Conservation (phyloP, 768 basidiomycete genomes). For the Russula emetica region DNA sequence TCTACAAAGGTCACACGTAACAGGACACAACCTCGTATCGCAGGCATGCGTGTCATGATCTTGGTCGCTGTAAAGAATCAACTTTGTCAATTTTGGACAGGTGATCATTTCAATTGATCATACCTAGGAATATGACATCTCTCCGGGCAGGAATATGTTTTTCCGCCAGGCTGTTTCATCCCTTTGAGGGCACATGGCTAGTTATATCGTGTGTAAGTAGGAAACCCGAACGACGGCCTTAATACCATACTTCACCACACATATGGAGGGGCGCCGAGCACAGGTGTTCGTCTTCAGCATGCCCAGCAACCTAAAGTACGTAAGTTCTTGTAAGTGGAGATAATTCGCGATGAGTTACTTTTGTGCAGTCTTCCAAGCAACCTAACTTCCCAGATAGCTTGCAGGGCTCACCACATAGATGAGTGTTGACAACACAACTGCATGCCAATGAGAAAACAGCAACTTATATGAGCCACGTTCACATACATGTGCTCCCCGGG, state of each 20-base stretch:
- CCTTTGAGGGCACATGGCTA: conserved; percentile 26
- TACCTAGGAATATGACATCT: conserved; percentile 16
- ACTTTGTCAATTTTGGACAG: neutral
- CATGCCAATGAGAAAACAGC: neutral
- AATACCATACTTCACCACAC: conserved; percentile 47
- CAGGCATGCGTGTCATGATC: conserved; percentile 48
- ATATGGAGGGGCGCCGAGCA: conserved; percentile 53
- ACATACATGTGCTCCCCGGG: conserved; percentile 51
- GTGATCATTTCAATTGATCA: neutral
- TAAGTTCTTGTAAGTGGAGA: neutral
- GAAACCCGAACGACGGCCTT: no score
- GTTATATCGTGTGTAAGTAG: neutral
- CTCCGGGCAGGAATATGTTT: conserved; percentile 20
- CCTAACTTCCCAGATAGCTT: conserved; percentile 44
- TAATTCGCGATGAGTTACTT: conserved; percentile 35
- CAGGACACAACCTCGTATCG: conserved; percentile 49
- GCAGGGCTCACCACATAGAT: conserved; percentile 55
- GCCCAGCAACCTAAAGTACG: conserved; percentile 42
- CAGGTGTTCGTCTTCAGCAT: conserved; percentile 46
- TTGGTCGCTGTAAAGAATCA: conserved; percentile 37
- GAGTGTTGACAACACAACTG: conserved; percentile 45
- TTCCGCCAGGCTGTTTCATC: conserved; percentile 11
- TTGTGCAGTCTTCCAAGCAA: conserved; percentile 49
- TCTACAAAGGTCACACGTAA: conserved; percentile 52
- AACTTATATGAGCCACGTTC: neutral